phyloP scores from a whole-genome alignment of 345 rosid genomes.

The Lepidium africanum region DNA sequence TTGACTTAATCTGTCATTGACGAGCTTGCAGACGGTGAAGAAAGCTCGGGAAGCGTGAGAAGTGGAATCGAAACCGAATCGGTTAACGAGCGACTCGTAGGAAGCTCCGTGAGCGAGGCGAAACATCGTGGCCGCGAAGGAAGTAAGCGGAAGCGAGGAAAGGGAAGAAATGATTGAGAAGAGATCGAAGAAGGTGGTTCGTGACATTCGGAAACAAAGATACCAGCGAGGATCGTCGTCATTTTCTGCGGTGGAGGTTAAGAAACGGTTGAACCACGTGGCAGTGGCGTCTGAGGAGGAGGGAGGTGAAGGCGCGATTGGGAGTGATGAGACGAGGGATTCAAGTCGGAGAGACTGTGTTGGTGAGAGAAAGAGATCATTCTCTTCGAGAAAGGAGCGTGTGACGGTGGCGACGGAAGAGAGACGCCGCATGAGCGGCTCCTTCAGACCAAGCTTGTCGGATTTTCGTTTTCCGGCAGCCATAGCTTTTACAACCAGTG shows the following conservation, averaged over 20 bases:
- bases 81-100: slow-evolving; percentile 35
- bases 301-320: slow-evolving; percentile 14
- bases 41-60: slow-evolving; percentile 52
- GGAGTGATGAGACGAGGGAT: slow-evolving; percentile 39
- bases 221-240: slow-evolving; percentile 53
- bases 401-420: slow-evolving; percentile 42
- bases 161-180: slow-evolving; percentile 35
- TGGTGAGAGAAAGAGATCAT: slow-evolving; percentile 40
- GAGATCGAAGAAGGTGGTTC: slow-evolving; percentile 40
- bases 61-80: slow-evolving; percentile 45
- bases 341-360: slow-evolving; percentile 17
- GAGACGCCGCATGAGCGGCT: slow-evolving; percentile 32
- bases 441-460: not conserved
- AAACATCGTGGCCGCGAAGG: slow-evolving; percentile 57
- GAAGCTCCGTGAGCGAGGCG: slow-evolving; percentile 72
- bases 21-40: slow-evolving; percentile 49
- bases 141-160: slow-evolving; percentile 22
- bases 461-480: slow-evolving; percentile 7
- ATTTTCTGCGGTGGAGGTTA: slow-evolving; percentile 28
- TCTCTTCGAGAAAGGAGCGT: slow-evolving; percentile 35
- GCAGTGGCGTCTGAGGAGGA: not conserved
- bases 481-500: not conserved
- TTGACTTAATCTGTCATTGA: slow-evolving; percentile 38
- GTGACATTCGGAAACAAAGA: slow-evolving; percentile 52
- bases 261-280: slow-evolving; percentile 42